Evolutionary conservation across 352 stramenopile genomes (phyloP), one percentile per base, ranked within the genome.

Genomic region (Globisporangium middletonii): DNA sequence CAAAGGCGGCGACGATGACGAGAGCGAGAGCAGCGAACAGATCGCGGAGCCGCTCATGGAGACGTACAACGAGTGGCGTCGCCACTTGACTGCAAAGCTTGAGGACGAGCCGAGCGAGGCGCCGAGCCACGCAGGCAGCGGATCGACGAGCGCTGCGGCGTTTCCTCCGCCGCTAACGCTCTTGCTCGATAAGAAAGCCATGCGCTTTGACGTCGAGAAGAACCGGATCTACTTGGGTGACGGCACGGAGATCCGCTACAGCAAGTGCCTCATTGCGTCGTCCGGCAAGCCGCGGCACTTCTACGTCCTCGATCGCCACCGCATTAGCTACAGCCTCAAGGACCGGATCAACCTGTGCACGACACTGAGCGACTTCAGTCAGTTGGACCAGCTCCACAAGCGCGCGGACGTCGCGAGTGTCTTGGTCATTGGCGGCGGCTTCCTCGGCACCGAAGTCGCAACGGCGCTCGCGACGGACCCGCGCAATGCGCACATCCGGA

Each of bases 1-100:
- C 33, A 53, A 50, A 5, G 19, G 73, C 13, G 62, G 57, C 15
- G 46, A 57, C 6, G 47, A 63, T n/a, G 71, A 69, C 16, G 28
- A 49, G 16, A 12, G 12, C 26, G 6, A 45, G 61, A 23, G 33
- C 26, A 43, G 56, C 16, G 61, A 68, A 19, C 60, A 52, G 57
- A 68, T 89, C 18, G 65, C 71, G 0, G 69, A 85, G 30, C 72
- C 83, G 15, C 63, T 96, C n/a, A 57, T 93, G 30, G 69, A 88
- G 56, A 88, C 83, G 27, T 97, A 94, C 76, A 96, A 97, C 64
- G 88, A 97, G 63, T 97, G 88, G 86, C 75, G 88, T 8, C 78
- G 89, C 26, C 89, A 96, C 57, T 73, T 97, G 19, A 88, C 77
- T 18, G 79, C 81, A 26, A 71, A 72, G 8, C 81, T 96, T 23